Percentiles rank a stretch among this genome's conserved stretches.
Conservation (phyloP, 345 rosid species). For the Sisymbrium irio region DNA sequence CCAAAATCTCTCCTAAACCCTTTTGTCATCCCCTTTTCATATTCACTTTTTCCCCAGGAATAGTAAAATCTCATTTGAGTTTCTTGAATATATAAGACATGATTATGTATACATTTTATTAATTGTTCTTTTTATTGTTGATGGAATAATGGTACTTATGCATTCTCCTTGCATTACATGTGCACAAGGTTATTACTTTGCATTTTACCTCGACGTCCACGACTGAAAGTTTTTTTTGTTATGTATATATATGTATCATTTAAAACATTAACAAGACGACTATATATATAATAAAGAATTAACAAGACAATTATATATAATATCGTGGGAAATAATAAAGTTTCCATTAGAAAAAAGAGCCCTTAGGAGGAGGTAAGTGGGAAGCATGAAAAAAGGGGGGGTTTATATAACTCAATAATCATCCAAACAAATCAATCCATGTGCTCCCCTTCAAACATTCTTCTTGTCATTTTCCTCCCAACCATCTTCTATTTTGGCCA, state of each 20-base stretch:
- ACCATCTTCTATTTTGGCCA: conserved; percentile 44
- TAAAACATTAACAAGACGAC: background rate
- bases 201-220: background rate
- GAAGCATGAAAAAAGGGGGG: conserved; percentile 23
- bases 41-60: conserved; percentile 6
- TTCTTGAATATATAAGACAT: background rate
- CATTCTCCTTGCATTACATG: background rate
- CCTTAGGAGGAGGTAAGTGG: conserved; percentile 31
- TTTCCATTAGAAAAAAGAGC: conserved; percentile 17
- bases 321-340: background rate
- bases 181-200: background rate
- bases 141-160: background rate
- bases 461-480: conserved; percentile 48
- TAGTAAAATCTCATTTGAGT: background rate
- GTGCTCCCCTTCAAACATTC: conserved; percentile 56
- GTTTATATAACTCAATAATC: conserved; percentile 45
- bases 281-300: background rate
- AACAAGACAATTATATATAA: background rate
- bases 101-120: background rate
- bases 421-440: conserved; percentile 83
- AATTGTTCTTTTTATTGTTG: background rate
- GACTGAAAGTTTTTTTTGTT: background rate
- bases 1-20: conserved; percentile 43
- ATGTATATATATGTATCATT: background rate
- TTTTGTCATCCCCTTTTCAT: conserved; percentile 25